Conservation (phyloP, 768 basidiomycete species). For the Boletus fagicola region DNA sequence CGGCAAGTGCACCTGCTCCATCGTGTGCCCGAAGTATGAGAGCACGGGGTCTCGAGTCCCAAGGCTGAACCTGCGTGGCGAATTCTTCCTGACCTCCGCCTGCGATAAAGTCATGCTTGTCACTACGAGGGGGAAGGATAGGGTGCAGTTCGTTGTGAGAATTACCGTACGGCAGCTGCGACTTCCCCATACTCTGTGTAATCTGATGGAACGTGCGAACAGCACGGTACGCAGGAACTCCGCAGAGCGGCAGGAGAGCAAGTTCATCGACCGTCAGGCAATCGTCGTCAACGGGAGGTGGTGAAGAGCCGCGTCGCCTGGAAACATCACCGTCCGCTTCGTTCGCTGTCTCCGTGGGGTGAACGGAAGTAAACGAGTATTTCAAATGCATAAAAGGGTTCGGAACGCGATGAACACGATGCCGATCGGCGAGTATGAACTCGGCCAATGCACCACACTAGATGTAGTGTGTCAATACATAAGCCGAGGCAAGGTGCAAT, state of each 20-base stretch:
- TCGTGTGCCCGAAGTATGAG: constrained; percentile 75
- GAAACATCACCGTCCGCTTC: constrained; percentile 8
- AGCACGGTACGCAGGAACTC: constrained; percentile 80
- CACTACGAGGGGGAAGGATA: constrained; percentile 25
- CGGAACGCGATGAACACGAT: constrained; percentile 70
- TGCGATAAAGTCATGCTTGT: constrained; percentile 26
- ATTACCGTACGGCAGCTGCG: constrained; percentile 24
- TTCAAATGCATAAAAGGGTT: constrained; percentile 47
- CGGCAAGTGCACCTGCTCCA: constrained; percentile 71
- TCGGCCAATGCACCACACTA: constrained; percentile 88
- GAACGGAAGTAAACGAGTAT: constrained; percentile 21
- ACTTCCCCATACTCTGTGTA: constrained; percentile 24
- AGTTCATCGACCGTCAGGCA: constrained; percentile 64
- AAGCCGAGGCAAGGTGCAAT: constrained; percentile 6
- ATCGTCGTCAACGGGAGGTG: constrained; percentile 7
- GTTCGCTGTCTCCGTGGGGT: constrained; percentile 11
- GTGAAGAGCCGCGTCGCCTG: constrained; percentile 10
- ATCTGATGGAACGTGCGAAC: constrained; percentile 59
- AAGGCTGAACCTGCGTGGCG: constrained; percentile 1
- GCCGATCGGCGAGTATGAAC: constrained; percentile 81
- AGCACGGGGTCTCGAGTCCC: constrained; percentile 35
- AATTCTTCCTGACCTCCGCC: constrained; percentile 25
- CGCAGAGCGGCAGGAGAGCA: constrained; percentile 75
- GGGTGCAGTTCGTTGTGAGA: constrained; percentile 31
- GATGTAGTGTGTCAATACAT: constrained; percentile 8